phyloP scores from a whole-genome alignment of 352 stramenopile species.

The Phytophthora podocarpi region DNA sequence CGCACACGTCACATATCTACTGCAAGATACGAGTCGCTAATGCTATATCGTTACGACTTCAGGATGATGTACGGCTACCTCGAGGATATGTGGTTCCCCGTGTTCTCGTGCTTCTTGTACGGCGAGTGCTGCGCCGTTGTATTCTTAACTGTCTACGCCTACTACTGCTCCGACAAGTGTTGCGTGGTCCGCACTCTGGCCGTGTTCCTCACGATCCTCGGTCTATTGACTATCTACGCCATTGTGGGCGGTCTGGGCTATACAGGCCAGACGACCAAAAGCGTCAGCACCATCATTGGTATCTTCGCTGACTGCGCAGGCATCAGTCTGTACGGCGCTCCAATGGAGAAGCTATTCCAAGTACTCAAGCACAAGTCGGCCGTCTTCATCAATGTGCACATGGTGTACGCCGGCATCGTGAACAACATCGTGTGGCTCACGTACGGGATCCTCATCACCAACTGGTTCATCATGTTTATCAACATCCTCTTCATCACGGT shows the following conservation, averaged over 20 bases:
- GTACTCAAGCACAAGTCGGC: too few relatives aligned
- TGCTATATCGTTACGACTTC: constrained; percentile 16
- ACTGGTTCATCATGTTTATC: constrained; percentile 44
- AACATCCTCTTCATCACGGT: constrained; percentile 43
- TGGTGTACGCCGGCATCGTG: constrained; percentile 47
- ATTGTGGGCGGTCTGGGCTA: constrained; percentile 40
- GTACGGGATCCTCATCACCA: constrained; percentile 39
- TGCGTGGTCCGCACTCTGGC: constrained; percentile 36
- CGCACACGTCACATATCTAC: constrained; percentile 20
- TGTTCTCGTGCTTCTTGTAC: constrained; percentile 50
- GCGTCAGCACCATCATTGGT: constrained; percentile 33
- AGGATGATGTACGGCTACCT: constrained; percentile 60
- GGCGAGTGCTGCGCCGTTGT: constrained; percentile 36
- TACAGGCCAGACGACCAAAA: constrained; percentile 31
- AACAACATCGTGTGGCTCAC: constrained; percentile 54
- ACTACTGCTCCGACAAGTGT: constrained; percentile 47
- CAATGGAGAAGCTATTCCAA: constrained; percentile 47
- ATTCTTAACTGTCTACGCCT: constrained; percentile 59
- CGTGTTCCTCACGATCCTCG: constrained; percentile 21
- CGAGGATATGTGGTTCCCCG: constrained; percentile 46
- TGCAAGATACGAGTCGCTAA: not conserved
- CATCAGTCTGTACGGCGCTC: constrained; percentile 45
- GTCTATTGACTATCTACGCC: constrained; percentile 43
- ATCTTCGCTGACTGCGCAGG: constrained; percentile 35
- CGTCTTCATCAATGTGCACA: constrained; percentile 57